Evolutionary conservation across 2,329 filamentous ascomycete species (phyloP), one percentile per base, ranked within the genome.

Genomic region (Diaporthe amygdali): DNA sequence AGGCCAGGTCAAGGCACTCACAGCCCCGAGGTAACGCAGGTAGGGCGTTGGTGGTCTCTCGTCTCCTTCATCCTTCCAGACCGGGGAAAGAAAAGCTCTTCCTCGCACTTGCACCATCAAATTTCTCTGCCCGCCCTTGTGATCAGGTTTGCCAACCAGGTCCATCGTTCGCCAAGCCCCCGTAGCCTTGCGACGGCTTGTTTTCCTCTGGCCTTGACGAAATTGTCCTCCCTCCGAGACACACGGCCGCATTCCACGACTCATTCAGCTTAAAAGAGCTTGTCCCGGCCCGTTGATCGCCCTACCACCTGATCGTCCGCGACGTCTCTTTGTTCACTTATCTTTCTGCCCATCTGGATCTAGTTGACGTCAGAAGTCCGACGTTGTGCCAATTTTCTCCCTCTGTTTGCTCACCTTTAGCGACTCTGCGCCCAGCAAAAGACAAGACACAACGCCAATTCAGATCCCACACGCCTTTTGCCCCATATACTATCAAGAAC

Each of bases 221-320:
- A n/a, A 59, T 49, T 37, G 51, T 68, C 52, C 59, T 63, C 27
- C 25, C 41, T 32, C 56, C 39, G 44, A 34, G 25, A 20, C 32
- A 68, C 66, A 30, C 66, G 52, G 51, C 66, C 51, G 51, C 66
- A 37, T 37, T 56, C 49, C 66, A 56, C 66, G 66, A 68, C 66
- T 68, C 66, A 59, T 55, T 68, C 34, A 39, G 25, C 66, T 47
- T 59, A 49, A 56, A 68, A 68, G 10, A 68, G 41, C 52, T 68
- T 39, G 52, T 27, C 39, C 66, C 49, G 66, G 51, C 66, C 66
- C 66, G 66, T 39, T 14, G 37, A n/a, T 14, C 15, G 32, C 15
- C n/a, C 32, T 37, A 22, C 37, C 37, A 32, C 39, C 54, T 56
- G 54, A 39, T 32, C 37, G 32, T 30, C 49, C 66, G 52, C 52